phyloP scores from a whole-genome alignment of 306 rosid species.

The Cicer cuneatum region DNA sequence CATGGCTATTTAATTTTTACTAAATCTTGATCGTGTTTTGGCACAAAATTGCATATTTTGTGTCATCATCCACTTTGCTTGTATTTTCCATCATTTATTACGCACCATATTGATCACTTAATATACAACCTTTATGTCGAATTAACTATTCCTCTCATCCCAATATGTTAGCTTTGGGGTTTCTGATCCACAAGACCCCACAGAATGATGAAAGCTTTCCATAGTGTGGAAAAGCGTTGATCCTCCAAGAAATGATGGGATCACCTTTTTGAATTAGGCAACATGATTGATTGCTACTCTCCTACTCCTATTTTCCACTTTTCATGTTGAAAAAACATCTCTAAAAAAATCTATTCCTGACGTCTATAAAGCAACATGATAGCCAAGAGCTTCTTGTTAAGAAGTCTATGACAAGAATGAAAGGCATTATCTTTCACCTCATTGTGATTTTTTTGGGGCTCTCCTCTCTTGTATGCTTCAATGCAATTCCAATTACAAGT shows the following conservation, averaged over 20 bases:
- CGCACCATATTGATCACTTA: constrained; percentile 34
- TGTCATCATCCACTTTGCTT: constrained; percentile 69
- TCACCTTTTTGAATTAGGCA: constrained; percentile 57
- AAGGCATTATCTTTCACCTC: constrained; percentile 52
- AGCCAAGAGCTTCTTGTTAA: constrained; percentile 30
- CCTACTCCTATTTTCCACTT: constrained; percentile 38
- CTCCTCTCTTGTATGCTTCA: constrained; percentile 56
- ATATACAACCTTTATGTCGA: constrained; percentile 37
- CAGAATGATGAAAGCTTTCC: constrained; percentile 33
- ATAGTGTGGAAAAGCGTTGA: constrained; percentile 46
- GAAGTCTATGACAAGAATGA: constrained; percentile 47
- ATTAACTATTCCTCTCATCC: constrained; percentile 34
- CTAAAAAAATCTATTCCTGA: constrained; percentile 33
- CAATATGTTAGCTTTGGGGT: constrained; percentile 20
- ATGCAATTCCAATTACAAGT: constrained; percentile 79
- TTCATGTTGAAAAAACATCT: constrained; percentile 11
- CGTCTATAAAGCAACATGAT: constrained; percentile 55
- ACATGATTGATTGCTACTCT: constrained; percentile 31
- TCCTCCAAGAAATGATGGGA: constrained; percentile 46
- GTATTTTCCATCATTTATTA: constrained; percentile 47
- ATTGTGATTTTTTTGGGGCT: constrained; percentile 63
- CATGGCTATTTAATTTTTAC: not conserved
- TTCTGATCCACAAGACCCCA: constrained; percentile 43
- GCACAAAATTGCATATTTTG: constrained; percentile 46
- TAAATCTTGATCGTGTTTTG: constrained; percentile 29